Evolutionary conservation across 2,329 filamentous ascomycete species (phyloP).

Genomic region (Penicillium sp.): DNA sequence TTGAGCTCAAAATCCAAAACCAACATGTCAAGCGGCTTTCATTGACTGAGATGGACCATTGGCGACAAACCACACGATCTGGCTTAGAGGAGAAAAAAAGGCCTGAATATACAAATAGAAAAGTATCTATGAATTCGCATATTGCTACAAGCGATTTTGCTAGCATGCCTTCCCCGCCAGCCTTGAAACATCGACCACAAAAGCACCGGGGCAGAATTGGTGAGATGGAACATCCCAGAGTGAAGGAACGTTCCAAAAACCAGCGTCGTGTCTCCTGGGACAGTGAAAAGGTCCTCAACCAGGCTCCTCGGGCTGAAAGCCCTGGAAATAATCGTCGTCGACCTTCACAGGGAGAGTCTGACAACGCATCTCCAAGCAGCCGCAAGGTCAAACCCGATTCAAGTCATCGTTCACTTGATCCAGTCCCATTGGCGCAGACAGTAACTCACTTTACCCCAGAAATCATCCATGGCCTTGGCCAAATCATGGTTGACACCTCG

Average conservation of each 20-base stretch:
- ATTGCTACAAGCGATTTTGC: constrained; percentile 26
- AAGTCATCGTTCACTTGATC: constrained; percentile 10
- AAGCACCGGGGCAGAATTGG: constrained; percentile 36
- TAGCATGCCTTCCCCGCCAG: constrained; percentile 39
- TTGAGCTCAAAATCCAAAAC: constrained; percentile 40
- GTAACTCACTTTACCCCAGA: constrained; percentile 37
- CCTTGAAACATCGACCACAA: constrained; percentile 41
- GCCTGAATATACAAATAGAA: constrained; percentile 32
- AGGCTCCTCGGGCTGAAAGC: constrained; percentile 18
- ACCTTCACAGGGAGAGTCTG: constrained; percentile 10
- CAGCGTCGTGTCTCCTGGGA: constrained; percentile 41
- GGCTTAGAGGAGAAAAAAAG: constrained; percentile 34
- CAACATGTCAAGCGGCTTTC: constrained; percentile 43
- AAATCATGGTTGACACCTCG: constrained; percentile 36
- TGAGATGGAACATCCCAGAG: constrained; percentile 18
- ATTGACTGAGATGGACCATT: constrained; percentile 37
- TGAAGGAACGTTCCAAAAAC: constrained; percentile 28
- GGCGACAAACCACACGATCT: constrained; percentile 34
- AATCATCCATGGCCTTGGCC: constrained; percentile 38
- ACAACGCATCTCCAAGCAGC: constrained; percentile 20
- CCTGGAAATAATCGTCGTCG: constrained; percentile 5
- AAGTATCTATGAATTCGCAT: constrained; percentile 33
- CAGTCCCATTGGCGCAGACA: constrained; percentile 28
- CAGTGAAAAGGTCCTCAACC: constrained; percentile 35
- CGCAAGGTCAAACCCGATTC: constrained; percentile 15